A percentile compares a stretch with the other conserved stretches of the same genome.
phyloP scores from a whole-genome alignment of 2,329 filamentous ascomycete species.

The Colletotrichum sublineola region DNA sequence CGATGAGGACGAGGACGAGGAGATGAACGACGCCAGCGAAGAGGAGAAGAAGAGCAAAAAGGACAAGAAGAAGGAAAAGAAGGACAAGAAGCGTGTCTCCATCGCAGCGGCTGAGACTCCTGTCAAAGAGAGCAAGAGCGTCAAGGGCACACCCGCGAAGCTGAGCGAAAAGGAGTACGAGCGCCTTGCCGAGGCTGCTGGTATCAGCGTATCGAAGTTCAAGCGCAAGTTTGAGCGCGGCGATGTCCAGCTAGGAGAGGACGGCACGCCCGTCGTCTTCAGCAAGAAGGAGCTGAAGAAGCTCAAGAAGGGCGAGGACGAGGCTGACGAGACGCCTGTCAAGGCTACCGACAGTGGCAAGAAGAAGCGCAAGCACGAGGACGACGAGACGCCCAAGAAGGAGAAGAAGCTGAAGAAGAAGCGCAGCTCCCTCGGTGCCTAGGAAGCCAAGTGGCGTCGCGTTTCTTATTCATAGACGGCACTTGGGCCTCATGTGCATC shows the following conservation, averaged over 20 bases:
- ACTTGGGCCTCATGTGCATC: slow-evolving; percentile 43
- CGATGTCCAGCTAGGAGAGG: slow-evolving; percentile 75
- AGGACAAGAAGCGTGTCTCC: slow-evolving; percentile 48
- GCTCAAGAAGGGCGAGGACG: slow-evolving; percentile 72
- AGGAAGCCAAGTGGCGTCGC: slow-evolving; percentile 40
- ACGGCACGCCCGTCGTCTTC: slow-evolving; percentile 75
- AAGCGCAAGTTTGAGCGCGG: slow-evolving; percentile 83
- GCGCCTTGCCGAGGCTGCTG: slow-evolving; percentile 73
- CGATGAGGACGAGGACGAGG: slow-evolving; percentile 53
- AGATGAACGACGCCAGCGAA: slow-evolving; percentile 55
- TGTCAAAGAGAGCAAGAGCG: slow-evolving; percentile 49
- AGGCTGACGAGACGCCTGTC: slow-evolving; percentile 57
- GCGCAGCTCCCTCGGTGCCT: slow-evolving; percentile 46
- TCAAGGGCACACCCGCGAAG: slow-evolving; percentile 49
- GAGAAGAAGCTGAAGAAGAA: slow-evolving; percentile 68
- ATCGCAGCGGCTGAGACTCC: slow-evolving; percentile 49
- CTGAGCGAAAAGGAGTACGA: slow-evolving; percentile 69
- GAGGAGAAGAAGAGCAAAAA: slow-evolving; percentile 55
- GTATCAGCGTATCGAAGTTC: slow-evolving; percentile 81
- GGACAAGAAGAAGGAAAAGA: slow-evolving; percentile 57
- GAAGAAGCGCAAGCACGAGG: slow-evolving; percentile 81
- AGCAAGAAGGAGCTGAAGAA: slow-evolving; percentile 86
- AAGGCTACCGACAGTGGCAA: slow-evolving; percentile 59
- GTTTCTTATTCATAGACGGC: slow-evolving; percentile 42
- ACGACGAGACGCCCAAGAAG: slow-evolving; percentile 76